phyloP scores from a whole-genome alignment of 176 grass and related monocot species.

The Aegilops umbellulata region DNA sequence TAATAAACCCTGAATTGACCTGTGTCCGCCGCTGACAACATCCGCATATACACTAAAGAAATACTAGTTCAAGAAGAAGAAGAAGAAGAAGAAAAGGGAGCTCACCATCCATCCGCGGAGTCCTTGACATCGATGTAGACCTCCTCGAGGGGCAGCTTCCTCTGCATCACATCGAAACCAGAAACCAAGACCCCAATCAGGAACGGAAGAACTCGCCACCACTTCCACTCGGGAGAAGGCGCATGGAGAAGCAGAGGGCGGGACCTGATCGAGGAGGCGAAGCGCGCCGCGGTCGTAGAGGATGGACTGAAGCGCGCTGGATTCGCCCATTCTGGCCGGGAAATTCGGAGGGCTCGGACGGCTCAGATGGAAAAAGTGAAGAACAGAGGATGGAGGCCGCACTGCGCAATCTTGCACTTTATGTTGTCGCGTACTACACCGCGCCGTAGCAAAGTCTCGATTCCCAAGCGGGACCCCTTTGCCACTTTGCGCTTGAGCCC shows the following conservation, averaged over 20 bases:
- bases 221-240: not conserved
- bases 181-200: conserved; percentile 1
- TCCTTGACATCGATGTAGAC: conserved; percentile 63
- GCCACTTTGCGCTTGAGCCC: not conserved
- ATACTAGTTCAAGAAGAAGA: not conserved
- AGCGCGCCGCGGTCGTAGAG: conserved; percentile 65
- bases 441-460: not conserved
- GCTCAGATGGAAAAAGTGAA: not conserved
- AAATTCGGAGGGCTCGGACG: not conserved
- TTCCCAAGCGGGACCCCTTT: no score
- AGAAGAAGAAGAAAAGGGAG: not conserved
- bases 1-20: not conserved
- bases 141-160: conserved; percentile 68
- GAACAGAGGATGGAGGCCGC: not conserved
- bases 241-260: not conserved
- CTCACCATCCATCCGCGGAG: conserved; percentile 81
- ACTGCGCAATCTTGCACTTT: not conserved
- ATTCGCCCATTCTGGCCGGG: conserved; percentile 15
- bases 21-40: not conserved
- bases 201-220: not conserved
- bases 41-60: not conserved
- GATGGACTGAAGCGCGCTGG: conserved; percentile 61
- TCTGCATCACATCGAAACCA: conserved; percentile 35
- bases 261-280: conserved; percentile 90
- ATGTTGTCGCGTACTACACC: not conserved